Conservation (phyloP, 2,329 filamentous ascomycete species). For the Cercospora canescens region DNA sequence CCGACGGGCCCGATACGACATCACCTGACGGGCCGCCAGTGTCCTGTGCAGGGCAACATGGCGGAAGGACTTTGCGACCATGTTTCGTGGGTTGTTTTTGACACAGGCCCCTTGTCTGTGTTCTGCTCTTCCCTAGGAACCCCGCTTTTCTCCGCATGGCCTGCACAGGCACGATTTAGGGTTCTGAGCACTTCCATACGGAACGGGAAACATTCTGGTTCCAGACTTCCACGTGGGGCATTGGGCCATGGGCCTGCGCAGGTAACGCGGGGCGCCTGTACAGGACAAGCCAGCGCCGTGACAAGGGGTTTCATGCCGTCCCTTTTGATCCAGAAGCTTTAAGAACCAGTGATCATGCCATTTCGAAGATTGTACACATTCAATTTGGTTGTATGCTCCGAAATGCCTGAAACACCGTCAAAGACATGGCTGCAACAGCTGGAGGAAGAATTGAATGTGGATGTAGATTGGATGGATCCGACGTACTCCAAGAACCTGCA, state of each 20-base stretch:
- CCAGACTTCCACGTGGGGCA: not conserved
- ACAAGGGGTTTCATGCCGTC: not conserved
- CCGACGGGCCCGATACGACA: not conserved
- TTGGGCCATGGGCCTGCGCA: not conserved
- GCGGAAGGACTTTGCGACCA: not conserved
- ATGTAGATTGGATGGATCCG: slow-evolving; percentile 26
- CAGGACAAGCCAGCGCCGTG: not conserved
- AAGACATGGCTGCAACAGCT: slow-evolving; percentile 25
- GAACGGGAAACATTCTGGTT: not conserved
- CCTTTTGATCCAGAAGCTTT: not conserved
- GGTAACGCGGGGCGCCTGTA: not conserved
- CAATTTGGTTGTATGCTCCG: not conserved
- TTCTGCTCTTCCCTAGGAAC: not conserved
- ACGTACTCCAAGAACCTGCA: slow-evolving; percentile 22
- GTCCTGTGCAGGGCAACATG: not conserved
- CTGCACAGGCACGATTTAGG: not conserved
- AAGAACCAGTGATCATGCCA: not conserved
- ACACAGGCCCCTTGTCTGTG: not conserved
- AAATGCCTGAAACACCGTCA: slow-evolving; percentile 15
- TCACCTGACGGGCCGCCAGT: not conserved
- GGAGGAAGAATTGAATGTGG: slow-evolving; percentile 23
- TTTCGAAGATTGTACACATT: too few relatives aligned
- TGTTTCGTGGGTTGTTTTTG: not conserved
- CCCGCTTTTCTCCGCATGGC: not conserved
- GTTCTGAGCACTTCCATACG: not conserved